phyloP scores from a whole-genome alignment of 2,329 filamentous ascomycete genomes.

The Xylaria sp. region DNA sequence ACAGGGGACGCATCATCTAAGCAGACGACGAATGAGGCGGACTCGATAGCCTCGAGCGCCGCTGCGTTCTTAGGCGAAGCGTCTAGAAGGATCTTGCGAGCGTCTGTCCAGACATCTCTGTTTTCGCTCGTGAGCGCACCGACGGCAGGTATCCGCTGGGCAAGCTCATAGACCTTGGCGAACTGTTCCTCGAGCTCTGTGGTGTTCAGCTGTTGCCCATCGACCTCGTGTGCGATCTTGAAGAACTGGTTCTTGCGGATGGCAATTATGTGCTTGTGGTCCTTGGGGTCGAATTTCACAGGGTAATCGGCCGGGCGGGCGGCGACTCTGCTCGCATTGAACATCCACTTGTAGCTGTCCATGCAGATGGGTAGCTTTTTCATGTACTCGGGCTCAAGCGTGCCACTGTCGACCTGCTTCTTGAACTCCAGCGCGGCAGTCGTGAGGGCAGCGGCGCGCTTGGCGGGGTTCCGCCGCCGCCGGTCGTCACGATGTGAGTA shows the following conservation, averaged over 20 bases:
- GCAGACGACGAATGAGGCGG: conserved; percentile 90
- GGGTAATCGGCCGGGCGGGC: conserved; percentile 84
- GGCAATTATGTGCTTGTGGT: conserved; percentile 88
- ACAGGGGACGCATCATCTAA: conserved; percentile 91
- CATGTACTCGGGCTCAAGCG: conserved; percentile 97
- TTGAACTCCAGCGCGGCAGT: conserved; percentile 93
- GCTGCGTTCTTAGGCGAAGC: conserved; percentile 83
- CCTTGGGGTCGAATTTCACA: conserved; percentile 77
- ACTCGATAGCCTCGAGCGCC: conserved; percentile 83
- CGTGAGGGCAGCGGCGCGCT: conserved; percentile 90
- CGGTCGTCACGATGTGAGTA: conserved; percentile 98
- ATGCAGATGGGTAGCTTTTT: conserved; percentile 97
- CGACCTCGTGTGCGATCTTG: conserved; percentile 85
- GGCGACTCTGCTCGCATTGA: conserved; percentile 89
- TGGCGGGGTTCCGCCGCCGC: conserved; percentile 84
- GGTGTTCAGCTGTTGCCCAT: conserved; percentile 86
- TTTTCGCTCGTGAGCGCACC: conserved; percentile 91
- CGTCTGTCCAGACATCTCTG: conserved; percentile 91
- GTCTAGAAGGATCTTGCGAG: conserved; percentile 77
- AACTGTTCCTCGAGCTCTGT: conserved; percentile 93
- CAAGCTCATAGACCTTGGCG: conserved; percentile 81
- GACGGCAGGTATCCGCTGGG: conserved; percentile 75
- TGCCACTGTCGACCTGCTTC: conserved; percentile 83
- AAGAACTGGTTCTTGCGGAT: conserved; percentile 98
- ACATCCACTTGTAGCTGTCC: conserved; percentile 99